These are phyloP conservation scores for Passiflora organensis DNA, from an alignment of 345 rosid genomes.

Conservation along the genomic window DNA sequence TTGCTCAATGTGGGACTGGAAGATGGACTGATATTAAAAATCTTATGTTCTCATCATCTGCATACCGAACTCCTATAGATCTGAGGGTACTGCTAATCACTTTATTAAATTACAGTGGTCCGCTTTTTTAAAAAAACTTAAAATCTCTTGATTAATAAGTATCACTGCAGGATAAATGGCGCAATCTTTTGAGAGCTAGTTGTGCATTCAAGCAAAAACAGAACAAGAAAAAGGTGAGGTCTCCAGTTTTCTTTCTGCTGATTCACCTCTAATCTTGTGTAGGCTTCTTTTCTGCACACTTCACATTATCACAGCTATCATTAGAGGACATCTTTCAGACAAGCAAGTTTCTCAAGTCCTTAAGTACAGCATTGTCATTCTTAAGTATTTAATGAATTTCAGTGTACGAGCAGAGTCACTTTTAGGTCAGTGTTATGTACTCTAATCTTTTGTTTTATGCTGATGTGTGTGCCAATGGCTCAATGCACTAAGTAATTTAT, in stretches of 20 bases:
- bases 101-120: slow-evolving; percentile 4
- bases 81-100: slow-evolving; percentile 56
- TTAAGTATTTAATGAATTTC: too few relatives aligned
- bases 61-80: slow-evolving; percentile 81
- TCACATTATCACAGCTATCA: too few relatives aligned
- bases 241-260: slow-evolving; percentile 6
- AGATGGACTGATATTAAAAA: slow-evolving; percentile 92
- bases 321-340: too few relatives aligned
- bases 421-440: too few relatives aligned
- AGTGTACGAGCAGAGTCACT: too few relatives aligned
- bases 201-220: slow-evolving; percentile 18
- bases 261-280: neutral
- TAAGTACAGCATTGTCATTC: too few relatives aligned
- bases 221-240: slow-evolving; percentile 47
- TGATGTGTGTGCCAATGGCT: too few relatives aligned
- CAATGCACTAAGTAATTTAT: too few relatives aligned
- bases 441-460: too few relatives aligned
- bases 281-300: neutral
- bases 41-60: slow-evolving; percentile 50
- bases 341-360: too few relatives aligned
- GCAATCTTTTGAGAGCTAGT: slow-evolving; percentile 78
- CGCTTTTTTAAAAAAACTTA: slow-evolving; percentile 9
- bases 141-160: slow-evolving; percentile 10
- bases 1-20: slow-evolving; percentile 78
- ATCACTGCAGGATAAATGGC: slow-evolving; percentile 81